phyloP scores from a whole-genome alignment of 1,284 basidiomycete species.

The Boletus mariae region DNA sequence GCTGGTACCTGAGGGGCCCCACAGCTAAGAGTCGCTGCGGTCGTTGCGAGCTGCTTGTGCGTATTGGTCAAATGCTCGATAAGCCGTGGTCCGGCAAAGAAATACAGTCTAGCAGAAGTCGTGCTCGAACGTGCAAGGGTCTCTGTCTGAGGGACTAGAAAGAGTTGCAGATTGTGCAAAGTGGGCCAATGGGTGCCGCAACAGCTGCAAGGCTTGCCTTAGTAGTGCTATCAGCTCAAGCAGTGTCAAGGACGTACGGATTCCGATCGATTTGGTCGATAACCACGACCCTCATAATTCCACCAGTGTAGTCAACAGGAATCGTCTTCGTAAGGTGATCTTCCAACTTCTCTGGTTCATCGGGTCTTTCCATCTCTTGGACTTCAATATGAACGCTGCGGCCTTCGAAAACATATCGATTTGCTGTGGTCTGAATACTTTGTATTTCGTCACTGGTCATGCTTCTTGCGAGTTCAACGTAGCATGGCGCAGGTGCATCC shows the following conservation, averaged over 20 bases:
- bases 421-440: conserved; percentile 63
- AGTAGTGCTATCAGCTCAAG: neutral
- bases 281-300: conserved; percentile 75
- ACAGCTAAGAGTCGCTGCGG: conserved; percentile 63
- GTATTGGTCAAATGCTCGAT: conserved; percentile 56
- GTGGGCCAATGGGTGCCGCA: conserved; percentile 83
- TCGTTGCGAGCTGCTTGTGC: conserved; percentile 51
- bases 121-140: conserved; percentile 54
- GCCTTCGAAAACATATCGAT: conserved; percentile 63
- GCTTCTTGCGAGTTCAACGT: conserved; percentile 74
- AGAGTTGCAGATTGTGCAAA: conserved; percentile 68
- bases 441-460: conserved; percentile 65
- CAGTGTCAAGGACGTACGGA: conserved; percentile 38
- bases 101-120: conserved; percentile 71
- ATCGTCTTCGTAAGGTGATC: conserved; percentile 54
- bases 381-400: conserved; percentile 64
- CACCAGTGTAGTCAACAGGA: conserved; percentile 69
- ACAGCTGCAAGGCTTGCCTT: conserved; percentile 47
- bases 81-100: conserved; percentile 76
- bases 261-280: conserved; percentile 50
- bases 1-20: conserved; percentile 61
- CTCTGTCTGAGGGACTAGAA: conserved; percentile 65
- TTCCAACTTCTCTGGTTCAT: conserved; percentile 36
- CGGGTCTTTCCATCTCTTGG: conserved; percentile 53
- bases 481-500: conserved; percentile 61